These are phyloP conservation scores for Rhodotorula glutinis DNA, from an alignment of 1,284 basidiomycete species.

Conservation along the genomic window DNA sequence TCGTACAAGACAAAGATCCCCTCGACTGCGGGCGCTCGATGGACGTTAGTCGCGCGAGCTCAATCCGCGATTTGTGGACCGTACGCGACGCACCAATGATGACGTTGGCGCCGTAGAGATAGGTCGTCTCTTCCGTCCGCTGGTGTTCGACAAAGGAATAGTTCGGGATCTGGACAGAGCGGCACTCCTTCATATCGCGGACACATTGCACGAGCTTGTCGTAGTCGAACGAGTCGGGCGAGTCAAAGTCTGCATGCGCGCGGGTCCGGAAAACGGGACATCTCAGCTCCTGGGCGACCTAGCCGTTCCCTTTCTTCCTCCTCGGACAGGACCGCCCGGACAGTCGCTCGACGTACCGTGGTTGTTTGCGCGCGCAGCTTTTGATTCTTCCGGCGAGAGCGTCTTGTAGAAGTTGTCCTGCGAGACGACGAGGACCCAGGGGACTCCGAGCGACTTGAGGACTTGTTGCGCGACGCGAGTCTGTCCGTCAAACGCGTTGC, in stretches of 20 bases:
- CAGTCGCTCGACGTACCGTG: not conserved
- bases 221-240: constrained; percentile 90
- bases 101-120: constrained; percentile 93
- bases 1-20: constrained; percentile 90
- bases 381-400: constrained; percentile 72
- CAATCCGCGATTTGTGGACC: no score
- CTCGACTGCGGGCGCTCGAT: constrained; percentile 52
- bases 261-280: no score
- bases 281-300: no score
- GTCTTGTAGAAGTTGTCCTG: constrained; percentile 92
- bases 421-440: constrained; percentile 81
- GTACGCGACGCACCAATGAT: constrained; percentile 48
- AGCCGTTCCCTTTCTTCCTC: no score
- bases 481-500: constrained; percentile 50
- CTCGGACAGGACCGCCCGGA: not conserved
- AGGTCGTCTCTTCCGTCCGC: constrained; percentile 76
- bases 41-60: not conserved
- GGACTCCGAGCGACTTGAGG: constrained; percentile 73
- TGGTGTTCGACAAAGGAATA: constrained; percentile 94
- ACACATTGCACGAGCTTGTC: constrained; percentile 82
- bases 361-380: constrained; percentile 56
- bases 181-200: constrained; percentile 74
- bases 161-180: constrained; percentile 67
- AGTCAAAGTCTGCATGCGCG: constrained; percentile 86
- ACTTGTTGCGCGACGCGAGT: constrained; percentile 89